Evolutionary conservation across 2,329 filamentous ascomycete genomes (phyloP).

Genomic region (Lachnellula hyalina): DNA sequence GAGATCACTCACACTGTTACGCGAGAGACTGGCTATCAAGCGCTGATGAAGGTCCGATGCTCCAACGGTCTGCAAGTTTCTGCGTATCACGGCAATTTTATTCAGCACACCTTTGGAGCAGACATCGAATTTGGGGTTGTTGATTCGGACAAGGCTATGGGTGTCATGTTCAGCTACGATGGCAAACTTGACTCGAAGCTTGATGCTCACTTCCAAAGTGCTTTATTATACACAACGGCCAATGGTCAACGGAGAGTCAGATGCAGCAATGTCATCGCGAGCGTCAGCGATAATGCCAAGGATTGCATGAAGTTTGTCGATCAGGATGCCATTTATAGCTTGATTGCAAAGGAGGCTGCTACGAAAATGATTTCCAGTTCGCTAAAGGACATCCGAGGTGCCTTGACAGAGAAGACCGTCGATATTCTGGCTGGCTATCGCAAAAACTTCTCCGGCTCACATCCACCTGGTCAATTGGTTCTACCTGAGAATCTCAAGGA

Average conservation of each 20-base stretch:
- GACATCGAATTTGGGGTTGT: constrained; percentile 91
- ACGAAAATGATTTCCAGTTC: constrained; percentile 70
- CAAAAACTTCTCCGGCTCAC: constrained; percentile 79
- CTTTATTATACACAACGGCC: constrained; percentile 88
- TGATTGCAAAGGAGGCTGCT: constrained; percentile 90
- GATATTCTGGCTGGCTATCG: constrained; percentile 89
- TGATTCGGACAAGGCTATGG: constrained; percentile 89
- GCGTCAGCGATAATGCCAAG: constrained; percentile 77
- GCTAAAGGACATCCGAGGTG: constrained; percentile 80
- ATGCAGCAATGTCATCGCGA: constrained; percentile 90
- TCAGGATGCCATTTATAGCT: constrained; percentile 83
- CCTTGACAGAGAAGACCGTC: constrained; percentile 84
- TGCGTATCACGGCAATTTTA: constrained; percentile 93
- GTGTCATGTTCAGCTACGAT: constrained; percentile 89
- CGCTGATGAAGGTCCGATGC: constrained; percentile 96
- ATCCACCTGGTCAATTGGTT: constrained; percentile 88
- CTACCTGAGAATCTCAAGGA: constrained; percentile 95
- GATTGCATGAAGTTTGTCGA: constrained; percentile 91
- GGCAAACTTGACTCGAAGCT: constrained; percentile 96
- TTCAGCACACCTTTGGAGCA: constrained; percentile 90
- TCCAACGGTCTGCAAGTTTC: constrained; percentile 93
- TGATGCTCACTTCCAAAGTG: constrained; percentile 95
- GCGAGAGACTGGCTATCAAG: constrained; percentile 90
- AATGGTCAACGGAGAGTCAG: constrained; percentile 83
- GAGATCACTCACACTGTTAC: constrained; percentile 85